phyloP scores from a whole-genome alignment of 1,139 yeast species.

The Lodderomyces elongisporus region DNA sequence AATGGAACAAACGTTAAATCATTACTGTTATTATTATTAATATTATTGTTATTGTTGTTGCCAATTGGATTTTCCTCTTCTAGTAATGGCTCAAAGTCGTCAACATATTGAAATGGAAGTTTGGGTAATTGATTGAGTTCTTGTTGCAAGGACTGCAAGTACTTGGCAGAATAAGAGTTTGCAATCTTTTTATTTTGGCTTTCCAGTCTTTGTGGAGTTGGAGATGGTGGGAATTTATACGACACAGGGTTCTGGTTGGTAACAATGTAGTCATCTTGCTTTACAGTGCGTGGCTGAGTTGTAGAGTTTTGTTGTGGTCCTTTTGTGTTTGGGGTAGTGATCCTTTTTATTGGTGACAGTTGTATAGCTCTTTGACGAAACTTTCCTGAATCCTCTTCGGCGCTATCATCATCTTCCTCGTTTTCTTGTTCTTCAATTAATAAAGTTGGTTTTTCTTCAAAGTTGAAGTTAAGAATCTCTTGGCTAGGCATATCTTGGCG shows the following conservation, averaged over 20 bases:
- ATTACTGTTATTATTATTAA: constrained; percentile 2
- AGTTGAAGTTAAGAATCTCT: constrained; percentile 13
- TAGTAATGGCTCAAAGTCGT: constrained; percentile 39
- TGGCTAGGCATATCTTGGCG: constrained; percentile 8
- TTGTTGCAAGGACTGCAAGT: constrained; percentile 33
- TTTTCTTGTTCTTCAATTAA: constrained; percentile 26
- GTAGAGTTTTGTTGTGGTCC: constrained; percentile 4
- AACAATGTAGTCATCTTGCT: constrained; percentile 33
- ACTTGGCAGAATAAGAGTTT: constrained; percentile 38
- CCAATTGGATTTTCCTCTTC: constrained; percentile 2
- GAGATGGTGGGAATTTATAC: constrained; percentile 48
- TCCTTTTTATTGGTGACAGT: constrained; percentile 11
- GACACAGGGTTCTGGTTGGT: constrained; percentile 37
- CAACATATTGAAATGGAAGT: constrained; percentile 26
- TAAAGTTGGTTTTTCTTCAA: constrained; percentile 13
- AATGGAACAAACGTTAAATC: constrained; percentile 33
- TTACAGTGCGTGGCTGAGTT: constrained; percentile 9
- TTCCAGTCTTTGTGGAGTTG: constrained; percentile 22
- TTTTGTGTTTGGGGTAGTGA: constrained; percentile 9
- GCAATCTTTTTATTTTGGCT: constrained; percentile 13
- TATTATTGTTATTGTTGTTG: too few relatives aligned
- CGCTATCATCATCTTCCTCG: constrained; percentile 7
- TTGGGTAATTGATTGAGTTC: constrained; percentile 14
- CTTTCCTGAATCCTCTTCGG: background rate
- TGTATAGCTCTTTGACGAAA: constrained; percentile 5